Evolutionary conservation across 1,284 basidiomycete genomes (phyloP).

Genomic region (Heimioporus retisporus): DNA sequence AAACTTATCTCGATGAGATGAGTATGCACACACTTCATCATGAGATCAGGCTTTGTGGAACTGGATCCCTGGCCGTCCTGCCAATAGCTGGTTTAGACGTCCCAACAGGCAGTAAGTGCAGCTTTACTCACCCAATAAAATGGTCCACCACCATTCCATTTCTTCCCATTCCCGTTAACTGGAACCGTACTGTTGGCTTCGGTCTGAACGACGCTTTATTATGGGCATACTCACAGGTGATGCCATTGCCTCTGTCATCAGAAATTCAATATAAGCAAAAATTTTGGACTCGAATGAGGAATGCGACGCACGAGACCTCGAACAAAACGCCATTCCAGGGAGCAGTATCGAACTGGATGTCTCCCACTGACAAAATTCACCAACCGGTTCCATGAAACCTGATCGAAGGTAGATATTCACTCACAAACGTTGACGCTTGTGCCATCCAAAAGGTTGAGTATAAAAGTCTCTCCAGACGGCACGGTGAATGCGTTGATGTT

Average conservation of each 20-base stretch:
- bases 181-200: background rate
- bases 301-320: slow-evolving; percentile 30
- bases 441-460: slow-evolving; percentile 48
- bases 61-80: slow-evolving; percentile 57
- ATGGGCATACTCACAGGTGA: slow-evolving; percentile 48
- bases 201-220: background rate
- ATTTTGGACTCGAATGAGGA: background rate
- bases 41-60: slow-evolving; percentile 55
- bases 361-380: slow-evolving; percentile 48
- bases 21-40: slow-evolving; percentile 55
- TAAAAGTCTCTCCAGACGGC: slow-evolving; percentile 54
- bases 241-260: slow-evolving; percentile 43
- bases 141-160: slow-evolving; percentile 54
- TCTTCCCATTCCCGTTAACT: slow-evolving; percentile 61
- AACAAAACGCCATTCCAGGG: slow-evolving; percentile 58
- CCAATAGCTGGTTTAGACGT: slow-evolving; percentile 5
- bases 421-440: slow-evolving; percentile 53
- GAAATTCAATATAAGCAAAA: background rate
- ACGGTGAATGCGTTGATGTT: slow-evolving; percentile 53
- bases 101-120: background rate
- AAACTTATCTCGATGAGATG: background rate
- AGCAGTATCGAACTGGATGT: slow-evolving; percentile 52
- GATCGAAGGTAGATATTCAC: slow-evolving; percentile 10
- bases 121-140: slow-evolving; percentile 53
- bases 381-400: background rate